phyloP scores from a whole-genome alignment of 2,329 filamentous ascomycete species.

The Paraphoma chrysanthemicola region DNA sequence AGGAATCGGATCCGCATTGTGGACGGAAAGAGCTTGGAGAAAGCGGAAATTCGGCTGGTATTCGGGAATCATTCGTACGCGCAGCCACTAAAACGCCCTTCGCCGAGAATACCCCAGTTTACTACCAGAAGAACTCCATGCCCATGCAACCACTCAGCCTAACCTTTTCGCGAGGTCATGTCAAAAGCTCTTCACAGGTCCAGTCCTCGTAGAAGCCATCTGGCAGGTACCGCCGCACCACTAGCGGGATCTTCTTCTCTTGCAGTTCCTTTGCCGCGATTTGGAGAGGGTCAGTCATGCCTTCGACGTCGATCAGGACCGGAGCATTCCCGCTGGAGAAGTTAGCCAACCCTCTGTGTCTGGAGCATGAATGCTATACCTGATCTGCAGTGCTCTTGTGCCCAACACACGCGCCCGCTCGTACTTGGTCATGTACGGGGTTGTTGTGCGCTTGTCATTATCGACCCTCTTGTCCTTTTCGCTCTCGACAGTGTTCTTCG shows the following conservation, averaged over 20 bases:
- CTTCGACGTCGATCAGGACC: constrained; percentile 93
- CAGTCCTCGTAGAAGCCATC: constrained; percentile 99
- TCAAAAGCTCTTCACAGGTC: constrained; percentile 93
- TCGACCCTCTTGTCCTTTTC: constrained; percentile 84
- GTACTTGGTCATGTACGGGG: constrained; percentile 99
- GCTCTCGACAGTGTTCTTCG: constrained; percentile 63
- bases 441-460: constrained; percentile 86
- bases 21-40: constrained; percentile 30
- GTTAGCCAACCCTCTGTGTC: constrained; percentile 18
- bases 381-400: constrained; percentile 93
- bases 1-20: constrained; percentile 38
- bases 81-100: constrained; percentile 39
- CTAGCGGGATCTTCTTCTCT: constrained; percentile 98
- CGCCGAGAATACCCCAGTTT: constrained; percentile 42
- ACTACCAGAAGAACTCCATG: constrained; percentile 40
- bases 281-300: constrained; percentile 95
- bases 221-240: constrained; percentile 92
- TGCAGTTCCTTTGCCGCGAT: constrained; percentile 97
- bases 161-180: constrained; percentile 12
- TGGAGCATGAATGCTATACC: constrained; percentile 58
- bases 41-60: constrained; percentile 40
- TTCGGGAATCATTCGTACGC: constrained; percentile 33
- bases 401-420: constrained; percentile 92
- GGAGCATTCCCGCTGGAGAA: constrained; percentile 88
- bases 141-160: constrained; percentile 34